phyloP scores from a whole-genome alignment of 495 filamentous ascomycete species.

The Aspergillus affinis region DNA sequence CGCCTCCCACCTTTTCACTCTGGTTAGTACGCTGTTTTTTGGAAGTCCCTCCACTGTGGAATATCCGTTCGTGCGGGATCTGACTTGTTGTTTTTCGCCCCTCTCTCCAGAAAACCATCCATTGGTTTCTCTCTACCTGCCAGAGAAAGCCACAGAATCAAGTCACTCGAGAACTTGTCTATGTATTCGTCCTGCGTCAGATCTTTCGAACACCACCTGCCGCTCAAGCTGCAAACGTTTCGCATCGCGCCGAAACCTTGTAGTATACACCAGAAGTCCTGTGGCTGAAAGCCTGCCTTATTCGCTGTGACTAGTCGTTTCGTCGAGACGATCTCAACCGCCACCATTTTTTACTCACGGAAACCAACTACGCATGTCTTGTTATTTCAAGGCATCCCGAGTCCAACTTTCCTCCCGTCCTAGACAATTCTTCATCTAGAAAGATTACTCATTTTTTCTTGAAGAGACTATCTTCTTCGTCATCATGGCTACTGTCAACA shows the following conservation, averaged over 20 bases:
- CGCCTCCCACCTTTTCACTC: conserved; percentile 10
- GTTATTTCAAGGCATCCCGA: conserved; percentile 42
- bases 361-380: conserved; percentile 57
- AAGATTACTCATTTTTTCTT: conserved; percentile 16
- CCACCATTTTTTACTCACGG: conserved; percentile 55
- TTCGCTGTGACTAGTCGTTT: conserved; percentile 28
- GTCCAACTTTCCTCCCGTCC: conserved; percentile 42
- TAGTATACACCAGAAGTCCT: conserved; percentile 77
- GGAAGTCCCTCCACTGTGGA: conserved; percentile 3
- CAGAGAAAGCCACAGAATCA: conserved; percentile 38
- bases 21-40: conserved; percentile 25
- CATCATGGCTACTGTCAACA: conserved; percentile 90
- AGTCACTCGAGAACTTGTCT: conserved; percentile 54
- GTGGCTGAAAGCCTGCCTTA: conserved; percentile 67
- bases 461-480: conserved; percentile 39
- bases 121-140: conserved; percentile 38
- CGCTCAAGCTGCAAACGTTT: conserved; percentile 92
- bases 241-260: conserved; percentile 86
- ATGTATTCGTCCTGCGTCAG: conserved; percentile 81
- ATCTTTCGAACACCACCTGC: conserved; percentile 77
- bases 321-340: conserved; percentile 32
- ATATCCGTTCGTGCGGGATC: conserved; percentile 26
- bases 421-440: conserved; percentile 17
- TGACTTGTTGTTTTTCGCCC: conserved; percentile 20
- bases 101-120: conserved; percentile 29